Conservation (phyloP, 179 eudicot genomes). For the Silene vulgaris region DNA sequence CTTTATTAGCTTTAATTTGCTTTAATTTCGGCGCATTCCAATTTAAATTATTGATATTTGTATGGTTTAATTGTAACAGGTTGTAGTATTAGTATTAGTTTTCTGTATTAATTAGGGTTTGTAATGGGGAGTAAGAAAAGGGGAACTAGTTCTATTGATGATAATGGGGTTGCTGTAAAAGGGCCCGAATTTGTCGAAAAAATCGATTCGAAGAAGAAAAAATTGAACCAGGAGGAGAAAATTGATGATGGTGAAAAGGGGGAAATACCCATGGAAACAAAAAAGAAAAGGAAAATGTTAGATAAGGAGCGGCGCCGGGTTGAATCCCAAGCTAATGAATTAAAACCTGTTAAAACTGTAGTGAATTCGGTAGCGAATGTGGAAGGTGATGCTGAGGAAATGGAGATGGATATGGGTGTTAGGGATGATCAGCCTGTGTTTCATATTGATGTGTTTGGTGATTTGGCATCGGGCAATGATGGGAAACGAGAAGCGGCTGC, state of each 20-base stretch:
- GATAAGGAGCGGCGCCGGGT: constrained; percentile 54
- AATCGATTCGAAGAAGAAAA: constrained; percentile 25
- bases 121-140: constrained; percentile 55
- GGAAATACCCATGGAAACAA: constrained; percentile 74
- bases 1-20: not conserved
- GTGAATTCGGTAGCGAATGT: constrained; percentile 12
- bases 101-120: too few relatives aligned
- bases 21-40: not conserved
- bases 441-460: constrained; percentile 64
- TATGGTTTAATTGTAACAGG: too few relatives aligned
- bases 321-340: constrained; percentile 25
- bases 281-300: constrained; percentile 53
- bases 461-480: constrained; percentile 55
- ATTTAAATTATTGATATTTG: too few relatives aligned
- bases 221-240: constrained; percentile 36
- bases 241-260: constrained; percentile 25
- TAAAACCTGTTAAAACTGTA: constrained; percentile 10
- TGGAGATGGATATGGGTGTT: not conserved
- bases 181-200: constrained; percentile 16
- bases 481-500: constrained; percentile 64
- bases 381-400: constrained; percentile 25
- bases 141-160: constrained; percentile 29
- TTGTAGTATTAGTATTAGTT: too few relatives aligned
- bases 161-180: constrained; percentile 23
- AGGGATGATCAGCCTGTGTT: constrained; percentile 54